A percentile compares a stretch with the other conserved stretches of the same genome.
phyloP scores from a whole-genome alignment of 306 rosid genomes.

The Senna siamea region DNA sequence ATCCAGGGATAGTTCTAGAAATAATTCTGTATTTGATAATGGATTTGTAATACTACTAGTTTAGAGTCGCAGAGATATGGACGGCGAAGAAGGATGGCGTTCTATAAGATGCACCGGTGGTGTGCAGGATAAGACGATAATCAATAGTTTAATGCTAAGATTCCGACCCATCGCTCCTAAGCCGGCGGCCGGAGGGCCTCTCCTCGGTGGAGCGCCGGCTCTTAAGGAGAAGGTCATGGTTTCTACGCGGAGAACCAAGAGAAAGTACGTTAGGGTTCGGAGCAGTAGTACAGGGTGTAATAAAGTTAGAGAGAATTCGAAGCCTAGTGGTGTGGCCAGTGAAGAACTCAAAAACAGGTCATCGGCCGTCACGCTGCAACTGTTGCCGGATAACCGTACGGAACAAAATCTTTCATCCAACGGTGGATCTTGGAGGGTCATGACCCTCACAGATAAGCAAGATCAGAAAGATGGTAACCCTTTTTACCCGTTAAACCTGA shows the following conservation, averaged over 20 bases:
- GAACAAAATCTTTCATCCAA: constrained; percentile 15
- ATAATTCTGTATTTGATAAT: neutral
- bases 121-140: constrained; percentile 31
- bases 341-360: neutral
- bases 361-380: constrained; percentile 47
- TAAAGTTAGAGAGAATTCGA: neutral
- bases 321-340: too few species aligned
- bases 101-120: constrained; percentile 26
- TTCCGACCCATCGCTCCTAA: constrained; percentile 81
- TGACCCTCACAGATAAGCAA: neutral
- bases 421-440: constrained; percentile 33
- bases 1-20: too few species aligned
- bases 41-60: neutral
- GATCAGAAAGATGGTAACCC: too few species aligned
- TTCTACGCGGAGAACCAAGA: constrained; percentile 45
- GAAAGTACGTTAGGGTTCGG: constrained; percentile 70
- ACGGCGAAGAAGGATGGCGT: constrained; percentile 34
- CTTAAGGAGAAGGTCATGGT: neutral
- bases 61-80: constrained; percentile 31
- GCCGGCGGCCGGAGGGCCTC: constrained; percentile 41
- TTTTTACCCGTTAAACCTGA: too few species aligned
- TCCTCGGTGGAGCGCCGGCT: neutral
- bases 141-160: constrained; percentile 49
- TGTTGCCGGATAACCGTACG: constrained; percentile 44
- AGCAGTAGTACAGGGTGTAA: constrained; percentile 23